A percentile compares a stretch with the other conserved stretches of the same genome.
Evolutionary conservation across 352 stramenopile genomes (phyloP).

Genomic region (Phytophthora hybrid): DNA sequence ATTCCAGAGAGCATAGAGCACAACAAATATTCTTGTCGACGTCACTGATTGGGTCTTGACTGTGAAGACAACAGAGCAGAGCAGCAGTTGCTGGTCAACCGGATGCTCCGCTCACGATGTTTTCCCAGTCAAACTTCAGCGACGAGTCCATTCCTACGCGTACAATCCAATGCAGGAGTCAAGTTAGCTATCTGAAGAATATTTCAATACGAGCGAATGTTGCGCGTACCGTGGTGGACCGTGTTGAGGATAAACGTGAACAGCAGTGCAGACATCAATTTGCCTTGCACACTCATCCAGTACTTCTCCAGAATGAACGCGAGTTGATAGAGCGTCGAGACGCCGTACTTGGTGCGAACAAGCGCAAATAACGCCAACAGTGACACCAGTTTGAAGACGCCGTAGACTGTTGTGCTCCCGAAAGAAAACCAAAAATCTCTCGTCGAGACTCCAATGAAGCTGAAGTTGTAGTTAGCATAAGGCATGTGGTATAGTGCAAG

Average conservation of each 20-base stretch:
- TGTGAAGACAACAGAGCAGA: conserved; percentile 2
- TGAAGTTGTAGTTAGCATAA: conserved; percentile 24
- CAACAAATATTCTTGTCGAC: not conserved
- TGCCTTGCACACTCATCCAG: conserved; percentile 26
- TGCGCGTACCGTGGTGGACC: conserved; percentile 3
- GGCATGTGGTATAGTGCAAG: conserved; percentile 19
- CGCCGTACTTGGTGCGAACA: conserved; percentile 33
- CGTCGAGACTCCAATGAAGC: conserved; percentile 18
- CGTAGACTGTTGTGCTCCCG: conserved; percentile 6
- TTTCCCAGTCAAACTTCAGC: conserved; percentile 15
- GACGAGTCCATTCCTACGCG: conserved; percentile 7
- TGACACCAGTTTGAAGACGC: conserved; percentile 8
- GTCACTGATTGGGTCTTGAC: not conserved
- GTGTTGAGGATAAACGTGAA: conserved; percentile 37
- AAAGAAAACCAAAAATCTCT: conserved; percentile 6
- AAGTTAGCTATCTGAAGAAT: not conserved
- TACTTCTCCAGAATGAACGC: conserved; percentile 39
- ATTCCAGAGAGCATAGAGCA: conserved; percentile 3
- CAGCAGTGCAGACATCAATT: conserved; percentile 27
- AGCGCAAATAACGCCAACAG: conserved; percentile 4
- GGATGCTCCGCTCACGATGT: not conserved
- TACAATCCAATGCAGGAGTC: not conserved
- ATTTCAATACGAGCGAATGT: not conserved
- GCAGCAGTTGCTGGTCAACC: not conserved
- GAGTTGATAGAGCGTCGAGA: conserved; percentile 35